phyloP scores from a whole-genome alignment of 257 asterid species.

The Forsythia suspensa region DNA sequence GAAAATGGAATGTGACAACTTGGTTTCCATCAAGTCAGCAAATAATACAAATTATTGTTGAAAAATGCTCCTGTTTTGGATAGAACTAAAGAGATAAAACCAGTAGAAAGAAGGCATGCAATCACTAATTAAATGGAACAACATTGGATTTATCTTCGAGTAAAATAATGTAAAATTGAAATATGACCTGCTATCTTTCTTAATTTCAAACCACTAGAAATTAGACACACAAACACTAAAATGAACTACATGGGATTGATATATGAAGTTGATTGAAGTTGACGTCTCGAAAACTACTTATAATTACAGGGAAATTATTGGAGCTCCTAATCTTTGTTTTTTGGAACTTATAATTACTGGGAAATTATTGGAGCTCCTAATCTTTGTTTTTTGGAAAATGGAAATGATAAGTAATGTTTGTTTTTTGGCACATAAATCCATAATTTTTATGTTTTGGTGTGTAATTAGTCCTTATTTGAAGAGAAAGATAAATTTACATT shows the following conservation, averaged over 20 bases:
- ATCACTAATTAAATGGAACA: neutral
- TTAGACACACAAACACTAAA: neutral
- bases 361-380: no score
- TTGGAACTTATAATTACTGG: no score
- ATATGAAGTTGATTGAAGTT: neutral
- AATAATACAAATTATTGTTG: neutral
- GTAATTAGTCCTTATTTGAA: no score
- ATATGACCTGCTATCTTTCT: neutral
- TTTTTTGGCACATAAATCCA: no score
- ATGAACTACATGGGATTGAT: neutral
- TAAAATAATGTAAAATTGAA: neutral
- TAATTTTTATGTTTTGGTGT: no score
- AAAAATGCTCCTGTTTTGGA: neutral
- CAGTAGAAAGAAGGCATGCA: neutral
- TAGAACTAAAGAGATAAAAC: neutral
- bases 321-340: no score
- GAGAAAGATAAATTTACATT: no score
- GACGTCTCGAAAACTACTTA: neutral
- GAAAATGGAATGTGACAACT: neutral
- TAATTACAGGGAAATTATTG: no score
- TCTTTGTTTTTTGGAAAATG: no score
- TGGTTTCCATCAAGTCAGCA: neutral
- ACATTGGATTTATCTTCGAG: neutral
- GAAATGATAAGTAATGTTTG: no score
- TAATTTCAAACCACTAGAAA: neutral